A percentile compares a stretch with the other conserved stretches of the same genome.
Evolutionary conservation across 2,329 filamentous ascomycete species (phyloP).

Genomic region (Xylariales sp.): DNA sequence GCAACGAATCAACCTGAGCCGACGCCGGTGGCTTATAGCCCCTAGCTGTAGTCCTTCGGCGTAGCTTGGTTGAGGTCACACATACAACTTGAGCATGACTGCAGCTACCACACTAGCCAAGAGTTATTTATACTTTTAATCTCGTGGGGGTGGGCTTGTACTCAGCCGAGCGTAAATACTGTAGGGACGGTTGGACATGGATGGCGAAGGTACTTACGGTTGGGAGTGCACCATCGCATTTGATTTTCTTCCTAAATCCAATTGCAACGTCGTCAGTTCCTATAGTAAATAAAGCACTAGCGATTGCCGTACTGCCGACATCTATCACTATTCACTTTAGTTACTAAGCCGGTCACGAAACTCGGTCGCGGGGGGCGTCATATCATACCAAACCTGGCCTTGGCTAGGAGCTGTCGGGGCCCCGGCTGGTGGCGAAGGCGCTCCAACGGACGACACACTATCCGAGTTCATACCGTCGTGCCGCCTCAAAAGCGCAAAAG

Average conservation of each 20-base stretch:
- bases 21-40: neutral
- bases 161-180: too few relatives aligned
- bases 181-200: neutral
- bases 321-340: neutral
- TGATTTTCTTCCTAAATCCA: conserved; percentile 4
- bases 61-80: conserved; percentile 1
- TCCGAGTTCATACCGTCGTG: too few relatives aligned
- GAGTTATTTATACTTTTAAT: neutral
- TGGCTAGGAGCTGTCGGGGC: too few relatives aligned
- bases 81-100: neutral
- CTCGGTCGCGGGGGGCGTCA: neutral
- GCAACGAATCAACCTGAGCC: neutral
- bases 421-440: too few relatives aligned
- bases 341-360: neutral
- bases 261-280: neutral
- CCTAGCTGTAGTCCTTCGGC: neutral
- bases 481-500: too few relatives aligned
- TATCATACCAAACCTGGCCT: neutral
- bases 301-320: neutral
- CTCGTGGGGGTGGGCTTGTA: too few relatives aligned
- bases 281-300: neutral
- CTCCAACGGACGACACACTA: too few relatives aligned
- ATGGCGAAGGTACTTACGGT: neutral
- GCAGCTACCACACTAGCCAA: neutral
- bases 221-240: neutral